Evolutionary conservation across 352 stramenopile genomes (phyloP).

Genomic region (Pythium graminicola): DNA sequence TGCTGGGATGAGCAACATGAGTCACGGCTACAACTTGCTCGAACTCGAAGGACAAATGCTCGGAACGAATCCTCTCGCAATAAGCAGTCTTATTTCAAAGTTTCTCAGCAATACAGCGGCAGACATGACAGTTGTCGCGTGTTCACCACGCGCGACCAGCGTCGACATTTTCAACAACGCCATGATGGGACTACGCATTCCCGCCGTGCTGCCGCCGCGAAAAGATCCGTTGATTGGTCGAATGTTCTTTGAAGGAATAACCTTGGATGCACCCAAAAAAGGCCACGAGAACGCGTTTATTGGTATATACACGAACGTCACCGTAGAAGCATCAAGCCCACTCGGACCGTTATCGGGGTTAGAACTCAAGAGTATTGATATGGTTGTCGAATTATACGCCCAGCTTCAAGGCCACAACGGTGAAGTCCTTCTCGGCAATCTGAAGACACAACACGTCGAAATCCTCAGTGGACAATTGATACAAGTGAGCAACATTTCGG

Average conservation of each 20-base stretch:
- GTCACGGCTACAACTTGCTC: slow-evolving; percentile 61
- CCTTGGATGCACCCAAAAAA: slow-evolving; percentile 36
- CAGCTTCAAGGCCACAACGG: background rate
- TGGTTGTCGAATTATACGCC: slow-evolving; percentile 50
- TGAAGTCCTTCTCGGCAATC: slow-evolving; percentile 38
- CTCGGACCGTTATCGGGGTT: slow-evolving; percentile 53
- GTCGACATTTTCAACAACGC: slow-evolving; percentile 65
- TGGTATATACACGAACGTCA: slow-evolving; percentile 40
- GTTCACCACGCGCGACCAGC: slow-evolving; percentile 45
- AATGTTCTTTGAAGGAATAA: slow-evolving; percentile 62
- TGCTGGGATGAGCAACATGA: slow-evolving; percentile 29
- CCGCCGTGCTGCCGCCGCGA: slow-evolving; percentile 48
- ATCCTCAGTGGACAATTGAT: slow-evolving; percentile 52
- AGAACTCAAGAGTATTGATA: slow-evolving; percentile 47
- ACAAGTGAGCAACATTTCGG: slow-evolving; percentile 61
- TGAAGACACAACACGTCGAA: slow-evolving; percentile 46
- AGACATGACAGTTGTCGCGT: slow-evolving; percentile 55
- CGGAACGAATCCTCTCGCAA: slow-evolving; percentile 44
- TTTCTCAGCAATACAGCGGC: slow-evolving; percentile 59
- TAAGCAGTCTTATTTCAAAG: slow-evolving; percentile 71
- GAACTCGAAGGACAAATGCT: slow-evolving; percentile 65
- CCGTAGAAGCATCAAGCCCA: slow-evolving; percentile 63
- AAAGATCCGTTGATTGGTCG: slow-evolving; percentile 49
- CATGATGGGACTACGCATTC: slow-evolving; percentile 67
- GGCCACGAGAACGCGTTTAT: slow-evolving; percentile 41